Evolutionary conservation across 805 yeast species (phyloP), one percentile per base, ranked within the genome.

Genomic region (Metschnikowia anglica): DNA sequence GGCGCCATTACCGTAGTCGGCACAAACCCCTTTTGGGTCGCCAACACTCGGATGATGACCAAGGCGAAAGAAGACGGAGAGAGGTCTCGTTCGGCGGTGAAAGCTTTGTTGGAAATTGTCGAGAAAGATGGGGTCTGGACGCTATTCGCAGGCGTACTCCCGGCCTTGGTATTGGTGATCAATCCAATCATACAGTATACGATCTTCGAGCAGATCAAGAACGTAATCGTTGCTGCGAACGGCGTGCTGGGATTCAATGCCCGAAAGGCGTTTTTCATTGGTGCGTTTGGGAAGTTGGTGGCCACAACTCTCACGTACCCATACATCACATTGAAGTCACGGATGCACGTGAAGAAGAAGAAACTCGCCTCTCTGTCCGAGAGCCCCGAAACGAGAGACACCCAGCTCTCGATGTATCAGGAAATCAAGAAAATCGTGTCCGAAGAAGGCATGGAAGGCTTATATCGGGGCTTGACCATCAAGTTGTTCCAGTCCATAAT

Each of bases 181-280:
- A 90, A 90, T 63, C 97, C 98, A 30, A 84, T 90, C 47, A 82
- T 90, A 51, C 97, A 90, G 65, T 90, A 89, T 70, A 87, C 97
- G 37, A 79, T 88, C 34, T 90, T 85, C 62, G 98, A 90, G 66
- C 96, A 89, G 64, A 63, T 87, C 55, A 83, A 84, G 59, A 87
- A 85, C 53, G 53, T 74, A 15, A 72, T 89, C 13, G 71, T 80
- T 41, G 79, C 74, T 44, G 70, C 66, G 29, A 75, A 79, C 32
- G 79, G 81, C 39, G 60, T 66, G 40, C 56, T 47, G 24, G 65
- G 70, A n/a, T 66, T 85, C 47, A 77, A 85, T 5, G 80, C 96
- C 3, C 52, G 74, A 24, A 88, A 88, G 65, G 95, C 96, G 4
- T 86, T 90, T 57, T 65, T 85, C 49, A 72, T 89, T 46, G 98